Base-by-base conservation (phyloP, 768 basidiomycete genomes). In the Tulasnella calospora region DNA sequence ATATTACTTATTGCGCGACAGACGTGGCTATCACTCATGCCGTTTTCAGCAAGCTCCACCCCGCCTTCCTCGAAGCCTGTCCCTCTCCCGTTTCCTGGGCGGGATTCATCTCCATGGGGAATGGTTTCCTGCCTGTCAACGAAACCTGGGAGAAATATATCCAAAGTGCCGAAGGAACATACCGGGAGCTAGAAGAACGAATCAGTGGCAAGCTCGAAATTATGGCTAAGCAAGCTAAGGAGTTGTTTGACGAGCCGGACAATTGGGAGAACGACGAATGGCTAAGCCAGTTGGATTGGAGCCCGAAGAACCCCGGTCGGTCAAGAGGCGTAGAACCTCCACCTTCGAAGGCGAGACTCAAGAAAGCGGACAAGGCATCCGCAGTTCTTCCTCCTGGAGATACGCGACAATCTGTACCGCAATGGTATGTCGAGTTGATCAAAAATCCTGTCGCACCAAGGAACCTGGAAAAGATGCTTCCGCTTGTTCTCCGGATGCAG, bases 281-380 rank as follows among this genome's bases (percentile, higher is more conserved):
- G 95, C 84, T 96, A 19, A 88, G 87, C 72, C 98, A 99, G 83
- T 86, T 99, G 78, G 96, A 99, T 83, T 99, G 98, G 98, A 91
- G 94, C 0, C 94, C 94, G 0, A 98, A 99, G 84, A 86, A 88
- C 8, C 90, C 90, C 0, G 88, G 89, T 47, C 90, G 90, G 83
- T 90, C 91, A 12, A 86, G 93, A 82, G 92, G 92, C 0, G 82
- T 93, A 10, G 80, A 74, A 40, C 77, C 84, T 15, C 81, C 85
- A 21, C 79, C 83, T 1, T 61, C 57, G n/a, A 61, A 61, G 57
- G 84, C 74, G 46, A 77, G 75, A 47, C 78, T 72, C 67, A 71
- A 71, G 57, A 33, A 70, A 69, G 36, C 69, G 74, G 46, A 47
- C 78, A 46, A 74, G 76, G 27, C 0, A 27, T 38, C 36, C 15